Conservation (phyloP, 192 early-diverging fungal genomes). For the Dissophora ornata region DNA sequence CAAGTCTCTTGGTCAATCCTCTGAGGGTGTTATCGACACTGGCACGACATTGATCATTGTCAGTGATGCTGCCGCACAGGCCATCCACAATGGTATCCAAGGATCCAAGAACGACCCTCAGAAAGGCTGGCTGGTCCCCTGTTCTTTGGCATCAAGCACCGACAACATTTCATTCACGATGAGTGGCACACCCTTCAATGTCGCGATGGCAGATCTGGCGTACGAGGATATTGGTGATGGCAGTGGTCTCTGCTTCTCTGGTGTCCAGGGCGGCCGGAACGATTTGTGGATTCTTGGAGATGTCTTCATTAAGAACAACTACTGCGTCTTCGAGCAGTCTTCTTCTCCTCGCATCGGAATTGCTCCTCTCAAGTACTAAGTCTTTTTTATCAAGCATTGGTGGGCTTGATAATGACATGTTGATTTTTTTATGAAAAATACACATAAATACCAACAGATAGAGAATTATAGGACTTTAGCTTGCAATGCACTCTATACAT, state of each 20-base stretch:
- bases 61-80: conserved; percentile 61
- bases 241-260: conserved; percentile 12
- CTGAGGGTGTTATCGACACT: conserved; percentile 67
- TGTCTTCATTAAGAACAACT: too few species aligned
- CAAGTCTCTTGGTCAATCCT: conserved; percentile 33
- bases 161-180: conserved; percentile 43
- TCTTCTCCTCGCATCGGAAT: too few species aligned
- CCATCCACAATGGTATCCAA: conserved; percentile 54
- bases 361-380: too few species aligned
- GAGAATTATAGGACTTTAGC: too few species aligned
- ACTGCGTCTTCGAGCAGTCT: too few species aligned
- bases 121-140: conserved; percentile 19
- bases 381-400: too few species aligned
- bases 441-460: too few species aligned
- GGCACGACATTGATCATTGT: conserved; percentile 75
- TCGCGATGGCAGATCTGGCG: conserved; percentile 39
- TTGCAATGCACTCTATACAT: too few species aligned
- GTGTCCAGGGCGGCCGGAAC: conserved; percentile 44
- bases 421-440: too few species aligned
- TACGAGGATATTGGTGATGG: conserved; percentile 28
- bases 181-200: conserved; percentile 37
- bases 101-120: conserved; percentile 1
- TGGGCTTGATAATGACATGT: too few species aligned
- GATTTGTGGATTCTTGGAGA: too few species aligned
- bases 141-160: conserved; percentile 9